Base-by-base conservation (phyloP, 2,329 filamentous ascomycete genomes). In the Cladosporium cucumerinum region DNA sequence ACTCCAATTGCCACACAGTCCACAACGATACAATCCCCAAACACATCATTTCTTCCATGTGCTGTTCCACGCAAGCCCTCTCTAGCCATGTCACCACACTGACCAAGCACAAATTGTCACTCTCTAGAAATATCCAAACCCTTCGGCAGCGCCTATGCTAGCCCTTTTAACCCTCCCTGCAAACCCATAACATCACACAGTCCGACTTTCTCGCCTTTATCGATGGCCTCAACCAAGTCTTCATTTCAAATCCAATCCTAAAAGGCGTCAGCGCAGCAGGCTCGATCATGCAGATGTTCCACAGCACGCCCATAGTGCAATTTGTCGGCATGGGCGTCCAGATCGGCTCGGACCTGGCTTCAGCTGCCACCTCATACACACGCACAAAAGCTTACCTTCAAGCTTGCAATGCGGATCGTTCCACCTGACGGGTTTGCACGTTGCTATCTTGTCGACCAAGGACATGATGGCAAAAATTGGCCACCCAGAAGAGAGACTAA, bases 161-260 rank as follows among this genome's bases (percentile, higher is more conserved):
- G 57, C 26, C 57, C 57, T 8, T 60, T 60, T 26, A 60, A 49
- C 57, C 57, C 16, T 60, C 57, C 10, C 57, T 60, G 26, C 18
- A 43, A 7, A 3, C 25, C 26, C 26, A 49, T 28, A 43, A 62
- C 25, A 69, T 71, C 55, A 57, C 62, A 11, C 57, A 69, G 30
- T 25, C 65, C 36, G 68, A 72, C 23, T 73, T 73, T 63, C 68
- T 75, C 21, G 46, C 65, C 7, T 74, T 75, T 65, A 65, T 74
- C 64, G 72, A 74, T 52, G 69, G 69, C 10, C 67, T 74, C 34
- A 74, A 74, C 61, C 65, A 71, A 46, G 69, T 66, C 43, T 73
- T 72, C 64, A 64, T 74, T 34, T 71, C 71, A 10, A 64, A 69
- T 12, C 72, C 73, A 0, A 65, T 71, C 63, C 71, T 73, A 63